A percentile compares a stretch with the other conserved stretches of the same genome.
Conservation (phyloP, 73 alveolate genomes). For the Tetrahymena elliotti region DNA sequence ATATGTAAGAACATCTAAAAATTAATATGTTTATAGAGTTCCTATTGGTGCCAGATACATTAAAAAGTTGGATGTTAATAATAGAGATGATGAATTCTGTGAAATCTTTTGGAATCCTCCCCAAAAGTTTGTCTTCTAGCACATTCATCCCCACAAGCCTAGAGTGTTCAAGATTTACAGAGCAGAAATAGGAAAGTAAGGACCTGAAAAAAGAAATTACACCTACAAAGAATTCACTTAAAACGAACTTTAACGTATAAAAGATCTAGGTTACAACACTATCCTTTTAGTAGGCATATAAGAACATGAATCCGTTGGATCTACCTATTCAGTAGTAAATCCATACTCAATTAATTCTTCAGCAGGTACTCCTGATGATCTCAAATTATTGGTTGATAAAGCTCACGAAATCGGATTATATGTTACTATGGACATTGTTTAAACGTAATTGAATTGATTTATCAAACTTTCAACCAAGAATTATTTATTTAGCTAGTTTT, state of each 20-base stretch:
- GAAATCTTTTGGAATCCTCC: slow-evolving; percentile 76
- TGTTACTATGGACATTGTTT: neutral
- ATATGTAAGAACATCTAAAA: slow-evolving; percentile 61
- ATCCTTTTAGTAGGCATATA: slow-evolving; percentile 92
- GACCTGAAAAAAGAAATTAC: slow-evolving; percentile 81
- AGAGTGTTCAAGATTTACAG: slow-evolving; percentile 88
- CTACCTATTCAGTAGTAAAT: slow-evolving; percentile 94
- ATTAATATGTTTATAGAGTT: slow-evolving; percentile 54
- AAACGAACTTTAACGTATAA: slow-evolving; percentile 78
- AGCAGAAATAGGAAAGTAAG: slow-evolving; percentile 95
- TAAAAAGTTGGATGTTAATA: slow-evolving; percentile 13
- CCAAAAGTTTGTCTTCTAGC: slow-evolving; percentile 57
- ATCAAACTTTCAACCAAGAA: no score
- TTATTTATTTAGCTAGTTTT: no score
- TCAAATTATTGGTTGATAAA: slow-evolving; percentile 55
- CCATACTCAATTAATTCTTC: slow-evolving; percentile 77
- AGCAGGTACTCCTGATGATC: slow-evolving; percentile 98
- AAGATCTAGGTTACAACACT: slow-evolving; percentile 88
- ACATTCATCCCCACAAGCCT: slow-evolving; percentile 71
- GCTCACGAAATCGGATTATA: neutral
- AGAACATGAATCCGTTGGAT: slow-evolving; percentile 95
- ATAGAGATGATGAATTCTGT: neutral
- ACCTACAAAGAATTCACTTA: slow-evolving; percentile 89
- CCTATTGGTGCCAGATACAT: neutral
- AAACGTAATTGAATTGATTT: neutral